Percentiles rank a stretch among this genome's conserved stretches.
These are phyloP conservation scores for Oryza longistaminata DNA, from an alignment of 176 grass and related monocot genomes.

Conservation along the genomic window DNA sequence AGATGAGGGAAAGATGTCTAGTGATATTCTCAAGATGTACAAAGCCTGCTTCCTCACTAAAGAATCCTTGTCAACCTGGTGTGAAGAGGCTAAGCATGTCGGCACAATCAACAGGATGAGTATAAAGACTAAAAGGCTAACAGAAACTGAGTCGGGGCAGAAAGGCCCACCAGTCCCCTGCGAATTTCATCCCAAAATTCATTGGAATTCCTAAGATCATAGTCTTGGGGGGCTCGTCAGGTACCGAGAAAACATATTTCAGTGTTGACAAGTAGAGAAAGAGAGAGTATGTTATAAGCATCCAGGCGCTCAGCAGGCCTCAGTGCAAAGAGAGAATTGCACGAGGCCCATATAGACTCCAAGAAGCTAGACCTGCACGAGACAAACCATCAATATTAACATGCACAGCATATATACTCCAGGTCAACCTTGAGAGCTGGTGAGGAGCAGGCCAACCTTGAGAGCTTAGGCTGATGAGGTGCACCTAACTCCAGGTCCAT, in stretches of 20 bases:
- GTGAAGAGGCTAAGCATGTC: not conserved
- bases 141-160: slow-evolving; percentile 4
- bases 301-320: slow-evolving; percentile 62
- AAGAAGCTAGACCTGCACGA: slow-evolving; percentile 63
- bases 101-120: not conserved
- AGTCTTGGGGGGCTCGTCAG: slow-evolving; percentile 7
- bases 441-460: too few relatives aligned
- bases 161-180: slow-evolving; percentile 72
- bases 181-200: slow-evolving; percentile 84
- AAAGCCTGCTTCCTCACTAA: slow-evolving; percentile 82
- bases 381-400: not conserved
- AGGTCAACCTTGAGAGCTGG: too few relatives aligned
- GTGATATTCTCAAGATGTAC: slow-evolving; percentile 73
- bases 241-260: slow-evolving; percentile 18
- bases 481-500: too few relatives aligned
- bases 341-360: slow-evolving; percentile 71
- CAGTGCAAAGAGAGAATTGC: slow-evolving; percentile 57
- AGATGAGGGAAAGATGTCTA: slow-evolving; percentile 51
- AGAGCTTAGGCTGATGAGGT: too few relatives aligned
- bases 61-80: slow-evolving; percentile 85
- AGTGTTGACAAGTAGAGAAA: slow-evolving; percentile 50
- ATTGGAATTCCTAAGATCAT: slow-evolving; percentile 51
- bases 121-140: slow-evolving; percentile 16
- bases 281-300: slow-evolving; percentile 71
- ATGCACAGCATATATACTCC: too few relatives aligned